Conservation (phyloP, 1,139 yeast species). For the Sugiyamaella japonica region DNA sequence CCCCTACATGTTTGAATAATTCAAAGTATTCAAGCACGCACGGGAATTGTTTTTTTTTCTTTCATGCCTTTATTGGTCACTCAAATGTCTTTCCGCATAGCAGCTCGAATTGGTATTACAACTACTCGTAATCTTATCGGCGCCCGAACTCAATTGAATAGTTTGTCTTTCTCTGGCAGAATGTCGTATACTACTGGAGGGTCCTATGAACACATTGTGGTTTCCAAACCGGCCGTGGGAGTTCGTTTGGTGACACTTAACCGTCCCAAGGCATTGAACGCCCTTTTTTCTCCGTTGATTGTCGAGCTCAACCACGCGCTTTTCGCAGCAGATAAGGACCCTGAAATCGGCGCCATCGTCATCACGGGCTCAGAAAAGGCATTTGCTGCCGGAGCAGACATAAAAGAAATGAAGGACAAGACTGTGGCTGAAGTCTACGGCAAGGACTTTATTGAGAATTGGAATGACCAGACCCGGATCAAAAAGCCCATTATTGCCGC, state of each 20-base stretch:
- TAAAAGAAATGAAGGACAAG: conserved; percentile 50
- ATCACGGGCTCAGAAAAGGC: conserved; percentile 50
- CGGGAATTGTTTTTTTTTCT: no score
- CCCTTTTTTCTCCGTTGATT: conserved; percentile 54
- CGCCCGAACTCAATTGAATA: neutral
- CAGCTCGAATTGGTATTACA: conserved; percentile 3
- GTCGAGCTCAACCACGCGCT: conserved; percentile 47
- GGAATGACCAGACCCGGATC: conserved; percentile 42
- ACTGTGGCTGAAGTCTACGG: conserved; percentile 43
- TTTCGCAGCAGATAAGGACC: conserved; percentile 43
- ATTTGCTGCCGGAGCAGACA: conserved; percentile 58
- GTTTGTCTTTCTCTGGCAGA: conserved; percentile 15
- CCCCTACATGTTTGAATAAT: no score
- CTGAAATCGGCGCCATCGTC: conserved; percentile 48
- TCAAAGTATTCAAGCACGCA: no score
- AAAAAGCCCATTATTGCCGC: conserved; percentile 53
- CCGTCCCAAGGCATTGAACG: conserved; percentile 66
- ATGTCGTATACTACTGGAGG: conserved; percentile 35
- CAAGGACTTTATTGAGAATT: conserved; percentile 41
- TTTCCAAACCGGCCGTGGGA: conserved; percentile 45
- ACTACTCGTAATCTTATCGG: neutral
- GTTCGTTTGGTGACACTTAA: conserved; percentile 57
- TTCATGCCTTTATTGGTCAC: neutral
- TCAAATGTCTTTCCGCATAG: conserved; percentile 10
- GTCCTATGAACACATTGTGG: conserved; percentile 43